Evolutionary conservation across 768 basidiomycete genomes (phyloP).

Genomic region (Asterophora parasitica): DNA sequence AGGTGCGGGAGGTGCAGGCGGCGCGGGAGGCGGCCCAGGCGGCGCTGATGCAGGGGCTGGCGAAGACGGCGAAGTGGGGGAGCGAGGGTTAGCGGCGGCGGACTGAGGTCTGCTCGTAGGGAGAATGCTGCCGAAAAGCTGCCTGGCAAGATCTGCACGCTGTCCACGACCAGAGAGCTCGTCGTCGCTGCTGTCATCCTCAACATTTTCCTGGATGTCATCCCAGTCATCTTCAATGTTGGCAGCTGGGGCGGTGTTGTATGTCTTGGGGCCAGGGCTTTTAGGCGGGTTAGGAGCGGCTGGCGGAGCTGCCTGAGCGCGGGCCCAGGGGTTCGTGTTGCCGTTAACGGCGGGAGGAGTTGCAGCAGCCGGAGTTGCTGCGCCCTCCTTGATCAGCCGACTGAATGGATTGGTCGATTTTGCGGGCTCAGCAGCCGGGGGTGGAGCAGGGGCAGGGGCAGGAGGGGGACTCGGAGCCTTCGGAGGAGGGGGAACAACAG

Average conservation of each 20-base stretch:
- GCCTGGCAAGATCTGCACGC: slow-evolving; percentile 68
- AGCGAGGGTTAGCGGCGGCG: slow-evolving; percentile 50
- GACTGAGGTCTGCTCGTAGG: slow-evolving; percentile 54
- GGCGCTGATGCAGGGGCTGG: slow-evolving; percentile 29
- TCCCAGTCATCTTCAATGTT: slow-evolving; percentile 77
- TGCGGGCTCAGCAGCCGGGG: slow-evolving; percentile 30
- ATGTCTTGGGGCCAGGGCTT: slow-evolving; percentile 53
- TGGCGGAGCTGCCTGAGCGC: slow-evolving; percentile 30
- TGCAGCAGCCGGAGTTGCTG: slow-evolving; percentile 27
- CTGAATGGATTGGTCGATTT: slow-evolving; percentile 82
- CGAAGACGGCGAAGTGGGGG: slow-evolving; percentile 30
- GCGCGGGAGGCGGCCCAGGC: slow-evolving; percentile 29
- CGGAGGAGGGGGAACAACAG: slow-evolving; percentile 30
- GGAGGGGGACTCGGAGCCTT: slow-evolving; percentile 12
- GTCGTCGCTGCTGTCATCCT: slow-evolving; percentile 73
- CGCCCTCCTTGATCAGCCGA: slow-evolving; percentile 51
- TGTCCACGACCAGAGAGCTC: slow-evolving; percentile 63
- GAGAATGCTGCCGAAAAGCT: slow-evolving; percentile 71
- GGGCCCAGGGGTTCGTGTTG: slow-evolving; percentile 70
- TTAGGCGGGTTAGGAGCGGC: slow-evolving; percentile 36
- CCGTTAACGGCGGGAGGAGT: slow-evolving; percentile 30
- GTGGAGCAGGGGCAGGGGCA: slow-evolving; percentile 26
- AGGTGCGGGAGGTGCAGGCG: slow-evolving; percentile 35
- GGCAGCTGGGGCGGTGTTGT: slow-evolving; percentile 56
- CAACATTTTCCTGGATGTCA: slow-evolving; percentile 67